These are phyloP conservation scores for Lactarius trivialis DNA, from an alignment of 768 basidiomycete species.

Conservation along the genomic window DNA sequence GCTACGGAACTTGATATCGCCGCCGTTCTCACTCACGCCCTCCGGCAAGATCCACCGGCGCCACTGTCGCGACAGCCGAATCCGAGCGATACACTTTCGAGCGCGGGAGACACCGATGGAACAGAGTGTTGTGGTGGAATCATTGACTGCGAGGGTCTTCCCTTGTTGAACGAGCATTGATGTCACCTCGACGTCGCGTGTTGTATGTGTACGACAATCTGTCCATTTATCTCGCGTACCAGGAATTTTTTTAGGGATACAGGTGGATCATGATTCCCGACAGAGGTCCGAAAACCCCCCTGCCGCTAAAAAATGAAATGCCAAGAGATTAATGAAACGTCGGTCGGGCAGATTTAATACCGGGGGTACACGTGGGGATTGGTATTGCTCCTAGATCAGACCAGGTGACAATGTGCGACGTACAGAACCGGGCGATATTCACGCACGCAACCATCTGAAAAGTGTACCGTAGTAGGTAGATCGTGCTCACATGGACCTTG, in stretches of 20 bases:
- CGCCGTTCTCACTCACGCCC: conserved; percentile 11
- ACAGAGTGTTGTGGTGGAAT: conserved; percentile 9
- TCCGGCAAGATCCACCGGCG: conserved; percentile 5
- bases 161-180: background rate
- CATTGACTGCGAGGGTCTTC: conserved; percentile 4
- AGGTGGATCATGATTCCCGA: background rate
- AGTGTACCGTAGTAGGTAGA: background rate
- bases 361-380: background rate
- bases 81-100: background rate
- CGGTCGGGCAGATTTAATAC: background rate
- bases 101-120: background rate
- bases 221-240: background rate
- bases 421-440: background rate
- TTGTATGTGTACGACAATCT: background rate
- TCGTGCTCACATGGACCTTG: background rate
- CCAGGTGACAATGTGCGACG: background rate
- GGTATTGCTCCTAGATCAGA: background rate
- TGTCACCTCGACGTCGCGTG: background rate
- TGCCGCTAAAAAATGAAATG: background rate
- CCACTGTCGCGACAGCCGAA: background rate
- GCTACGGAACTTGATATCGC: conserved; percentile 18
- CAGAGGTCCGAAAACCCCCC: background rate
- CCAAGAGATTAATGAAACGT: background rate
- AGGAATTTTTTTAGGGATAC: background rate
- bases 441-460: background rate